phyloP scores from a whole-genome alignment of 805 yeast genomes.

The Zygosaccharomyces siamensis region DNA sequence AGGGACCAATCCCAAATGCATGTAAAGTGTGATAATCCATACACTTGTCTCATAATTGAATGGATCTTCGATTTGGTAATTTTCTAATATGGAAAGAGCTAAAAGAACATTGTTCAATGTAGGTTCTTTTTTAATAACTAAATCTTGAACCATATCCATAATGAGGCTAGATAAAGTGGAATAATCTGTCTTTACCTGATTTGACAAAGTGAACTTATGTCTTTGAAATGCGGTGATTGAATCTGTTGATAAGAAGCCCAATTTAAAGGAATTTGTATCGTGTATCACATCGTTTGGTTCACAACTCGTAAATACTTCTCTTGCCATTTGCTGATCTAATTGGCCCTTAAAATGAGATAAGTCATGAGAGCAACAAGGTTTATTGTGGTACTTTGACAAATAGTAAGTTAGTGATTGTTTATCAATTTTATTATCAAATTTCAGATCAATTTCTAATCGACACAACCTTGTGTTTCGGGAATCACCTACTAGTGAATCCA shows the following conservation, averaged over 20 bases:
- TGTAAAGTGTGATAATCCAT: slow-evolving; percentile 66
- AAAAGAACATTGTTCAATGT: slow-evolving; percentile 32
- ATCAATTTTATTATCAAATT: slow-evolving; percentile 15
- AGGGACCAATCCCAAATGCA: slow-evolving; percentile 49
- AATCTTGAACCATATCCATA: slow-evolving; percentile 46
- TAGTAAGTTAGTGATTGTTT: slow-evolving; percentile 38
- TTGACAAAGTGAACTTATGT: slow-evolving; percentile 36
- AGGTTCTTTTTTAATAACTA: slow-evolving; percentile 23
- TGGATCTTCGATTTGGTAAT: slow-evolving; percentile 50
- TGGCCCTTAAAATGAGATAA: slow-evolving; percentile 37
- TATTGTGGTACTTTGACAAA: slow-evolving; percentile 44
- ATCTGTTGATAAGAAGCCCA: slow-evolving; percentile 18
- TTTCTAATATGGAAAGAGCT: slow-evolving; percentile 54
- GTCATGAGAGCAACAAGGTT: slow-evolving; percentile 64
- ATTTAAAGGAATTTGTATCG: slow-evolving; percentile 41
- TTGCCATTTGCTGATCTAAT: slow-evolving; percentile 24
- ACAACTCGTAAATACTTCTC: slow-evolving; percentile 20
- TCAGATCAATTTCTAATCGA: slow-evolving; percentile 41
- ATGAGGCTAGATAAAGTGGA: slow-evolving; percentile 65
- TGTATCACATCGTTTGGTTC: slow-evolving; percentile 40
- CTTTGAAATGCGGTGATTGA: slow-evolving; percentile 38
- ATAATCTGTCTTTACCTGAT: slow-evolving; percentile 59
- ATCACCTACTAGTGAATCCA: slow-evolving; percentile 25
- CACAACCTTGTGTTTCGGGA: slow-evolving; percentile 59
- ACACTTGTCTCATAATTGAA: slow-evolving; percentile 66